Evolutionary conservation across 306 rosid genomes (phyloP).

Genomic region (Fragaria vesca): DNA sequence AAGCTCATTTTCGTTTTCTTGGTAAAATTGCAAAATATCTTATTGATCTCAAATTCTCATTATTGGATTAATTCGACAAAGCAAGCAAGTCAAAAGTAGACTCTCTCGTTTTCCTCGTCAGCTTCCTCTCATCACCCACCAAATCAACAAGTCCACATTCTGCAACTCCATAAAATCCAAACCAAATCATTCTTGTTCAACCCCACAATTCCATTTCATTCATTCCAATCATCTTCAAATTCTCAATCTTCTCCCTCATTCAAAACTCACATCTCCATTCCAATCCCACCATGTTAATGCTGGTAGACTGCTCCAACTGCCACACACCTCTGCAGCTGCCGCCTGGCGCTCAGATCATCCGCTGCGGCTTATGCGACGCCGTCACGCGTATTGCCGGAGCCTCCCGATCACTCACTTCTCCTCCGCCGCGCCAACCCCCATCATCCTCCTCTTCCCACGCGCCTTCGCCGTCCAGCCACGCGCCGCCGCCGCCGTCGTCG

Average conservation of each 20-base stretch:
- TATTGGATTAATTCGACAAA: neutral
- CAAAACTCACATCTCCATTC: neutral
- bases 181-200: neutral
- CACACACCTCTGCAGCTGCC: constrained; percentile 43
- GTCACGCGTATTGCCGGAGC: constrained; percentile 33
- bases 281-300: constrained; percentile 24
- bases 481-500: constrained; percentile 23
- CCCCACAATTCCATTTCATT: neutral
- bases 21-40: neutral
- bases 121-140: neutral
- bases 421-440: neutral
- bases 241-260: neutral
- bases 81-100: neutral
- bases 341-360: constrained; percentile 29
- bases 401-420: neutral
- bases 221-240: neutral
- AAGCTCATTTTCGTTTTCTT: too few relatives aligned
- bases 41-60: too few relatives aligned
- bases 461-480: neutral
- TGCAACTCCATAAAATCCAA: neutral
- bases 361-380: constrained; percentile 41
- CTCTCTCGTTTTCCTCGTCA: neutral
- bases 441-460: constrained; percentile 14
- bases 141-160: neutral
- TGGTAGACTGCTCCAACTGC: constrained; percentile 46